Evolutionary conservation across 257 asterid genomes (phyloP).

Genomic region (Solanum sparsipilum): DNA sequence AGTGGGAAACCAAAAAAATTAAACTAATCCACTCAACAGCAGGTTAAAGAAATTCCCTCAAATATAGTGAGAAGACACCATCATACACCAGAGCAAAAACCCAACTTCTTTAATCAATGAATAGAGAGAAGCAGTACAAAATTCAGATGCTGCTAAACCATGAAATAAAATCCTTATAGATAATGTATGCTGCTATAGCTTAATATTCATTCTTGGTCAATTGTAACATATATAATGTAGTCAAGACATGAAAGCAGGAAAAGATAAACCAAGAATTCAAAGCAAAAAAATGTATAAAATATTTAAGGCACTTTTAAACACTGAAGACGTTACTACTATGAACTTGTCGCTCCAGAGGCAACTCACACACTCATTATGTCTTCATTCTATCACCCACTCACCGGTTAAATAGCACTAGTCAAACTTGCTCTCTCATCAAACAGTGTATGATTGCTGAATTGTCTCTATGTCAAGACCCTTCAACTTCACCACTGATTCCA

Average conservation of each 20-base stretch:
- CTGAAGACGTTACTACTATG: not conserved
- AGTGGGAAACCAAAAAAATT: not conserved
- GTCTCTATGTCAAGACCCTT: conserved; percentile 97
- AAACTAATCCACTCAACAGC: not conserved
- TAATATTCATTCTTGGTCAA: not conserved
- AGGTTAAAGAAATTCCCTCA: not conserved
- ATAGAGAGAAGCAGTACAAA: not conserved
- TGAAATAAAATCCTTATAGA: not conserved
- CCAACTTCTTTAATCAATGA: not conserved
- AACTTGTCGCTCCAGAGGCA: not conserved
- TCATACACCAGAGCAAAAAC: not conserved
- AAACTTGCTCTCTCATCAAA: conserved; percentile 31
- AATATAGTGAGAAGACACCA: not conserved
- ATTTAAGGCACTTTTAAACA: not conserved
- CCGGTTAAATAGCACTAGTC: conserved; percentile 8
- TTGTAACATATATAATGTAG: not conserved
- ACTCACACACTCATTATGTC: not conserved
- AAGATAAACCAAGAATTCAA: not conserved
- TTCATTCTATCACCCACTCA: conserved; percentile 1
- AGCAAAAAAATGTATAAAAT: not conserved
- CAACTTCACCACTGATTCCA: conserved; percentile 86
- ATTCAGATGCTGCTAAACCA: not conserved
- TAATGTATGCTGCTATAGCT: not conserved
- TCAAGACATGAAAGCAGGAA: not conserved
- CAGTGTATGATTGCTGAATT: conserved; percentile 90